Evolutionary conservation across 768 basidiomycete species (phyloP), one percentile per base, ranked within the genome.

Genomic region (Leccinum imitatum): DNA sequence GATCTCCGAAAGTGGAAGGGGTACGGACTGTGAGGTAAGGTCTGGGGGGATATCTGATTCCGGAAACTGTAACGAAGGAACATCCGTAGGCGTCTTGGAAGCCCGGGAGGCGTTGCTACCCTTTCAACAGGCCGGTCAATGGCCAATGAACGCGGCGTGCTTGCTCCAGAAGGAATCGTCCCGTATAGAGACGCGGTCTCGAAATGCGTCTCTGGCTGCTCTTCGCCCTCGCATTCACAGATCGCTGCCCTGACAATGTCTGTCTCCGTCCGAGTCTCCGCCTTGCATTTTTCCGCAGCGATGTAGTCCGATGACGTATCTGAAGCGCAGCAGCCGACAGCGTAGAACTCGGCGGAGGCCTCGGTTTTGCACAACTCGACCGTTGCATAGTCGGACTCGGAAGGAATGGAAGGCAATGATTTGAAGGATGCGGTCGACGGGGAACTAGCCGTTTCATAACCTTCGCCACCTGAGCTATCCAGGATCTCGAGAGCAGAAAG

Each of bases 391-490:
- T 79, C 79, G 0, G 78, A 80, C 54, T 81, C 78, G 1, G 83
- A 85, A 13, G 85, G 85, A 61, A 86, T 86, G 4, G 81, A 82
- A 1, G 85, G 84, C 57, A 86, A 71, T 6, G 85, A 86, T 58
- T 76, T 77, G 70, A 82, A 85, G 0, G 85, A 86, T 6, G 78
- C 74, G 11, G 73, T 76, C 8, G 82, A 82, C 1, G 82, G 79
- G 4, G 81, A 73, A 25, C 63, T 60, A 4, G 77, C 76, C 2
- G 78, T 73, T 31, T 80, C 73, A 62, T 85, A 88, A 2, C 82
- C 82, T 8, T 80, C 81, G 59, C 81, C 84, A 13, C 78, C 83
- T 21, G 78, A 79, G 30, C 65, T 67, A 6, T 68, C 72, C 1
- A 61, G 72, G 4, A 71, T 66, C 25, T 75, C 74, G 13, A 70